These are phyloP conservation scores for Penicillium sp. DNA, from an alignment of 2,329 filamentous ascomycete genomes.

Conservation along the genomic window DNA sequence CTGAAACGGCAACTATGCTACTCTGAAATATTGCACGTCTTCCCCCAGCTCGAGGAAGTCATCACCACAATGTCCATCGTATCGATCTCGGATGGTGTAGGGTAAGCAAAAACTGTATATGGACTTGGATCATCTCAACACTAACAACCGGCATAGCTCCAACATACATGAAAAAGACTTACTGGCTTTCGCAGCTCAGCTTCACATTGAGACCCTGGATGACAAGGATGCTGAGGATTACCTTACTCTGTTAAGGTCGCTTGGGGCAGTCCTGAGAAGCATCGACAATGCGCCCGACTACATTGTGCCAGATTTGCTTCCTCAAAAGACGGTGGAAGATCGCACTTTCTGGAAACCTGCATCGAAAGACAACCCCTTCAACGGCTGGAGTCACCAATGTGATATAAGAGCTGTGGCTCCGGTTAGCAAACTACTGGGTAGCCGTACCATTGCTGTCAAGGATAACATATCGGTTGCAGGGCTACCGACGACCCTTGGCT, in stretches of 20 bases:
- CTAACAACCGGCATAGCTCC: conserved; percentile 1
- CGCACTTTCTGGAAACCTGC: conserved; percentile 22
- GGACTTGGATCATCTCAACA: neutral
- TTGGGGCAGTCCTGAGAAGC: conserved; percentile 24
- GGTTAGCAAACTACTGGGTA: conserved; percentile 25
- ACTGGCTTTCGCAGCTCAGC: neutral
- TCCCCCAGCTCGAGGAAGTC: neutral
- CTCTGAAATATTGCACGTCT: neutral
- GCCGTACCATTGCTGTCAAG: conserved; percentile 37
- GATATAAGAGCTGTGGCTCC: conserved; percentile 30
- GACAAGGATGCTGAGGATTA: conserved; percentile 15
- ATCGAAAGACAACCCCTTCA: conserved; percentile 36
- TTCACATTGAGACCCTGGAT: neutral
- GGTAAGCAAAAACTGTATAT: neutral
- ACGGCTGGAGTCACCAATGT: conserved; percentile 46
- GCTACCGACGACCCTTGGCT: conserved; percentile 37
- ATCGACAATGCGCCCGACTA: conserved; percentile 38
- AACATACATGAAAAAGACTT: neutral
- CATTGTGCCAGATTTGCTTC: conserved; percentile 36
- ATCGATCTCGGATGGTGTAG: neutral
- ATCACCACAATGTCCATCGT: neutral
- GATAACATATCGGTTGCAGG: conserved; percentile 40
- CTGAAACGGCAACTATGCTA: too few relatives aligned
- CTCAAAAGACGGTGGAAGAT: conserved; percentile 26
- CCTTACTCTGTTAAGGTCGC: conserved; percentile 30